Evolutionary conservation across 2,329 filamentous ascomycete genomes (phyloP), one percentile per base, ranked within the genome.

Genomic region (Cyphellophora attinorum): DNA sequence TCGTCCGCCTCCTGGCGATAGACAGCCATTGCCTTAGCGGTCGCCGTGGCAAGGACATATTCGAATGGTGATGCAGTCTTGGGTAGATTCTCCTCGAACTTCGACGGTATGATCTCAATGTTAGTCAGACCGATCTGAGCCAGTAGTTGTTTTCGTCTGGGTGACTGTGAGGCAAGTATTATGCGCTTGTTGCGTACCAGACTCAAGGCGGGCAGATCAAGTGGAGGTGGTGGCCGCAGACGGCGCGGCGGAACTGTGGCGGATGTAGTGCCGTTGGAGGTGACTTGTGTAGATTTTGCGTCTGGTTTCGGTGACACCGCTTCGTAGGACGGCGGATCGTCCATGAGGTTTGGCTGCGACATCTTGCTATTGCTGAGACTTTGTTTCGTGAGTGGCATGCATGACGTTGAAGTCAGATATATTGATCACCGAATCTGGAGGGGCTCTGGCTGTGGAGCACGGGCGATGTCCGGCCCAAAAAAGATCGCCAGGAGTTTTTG

Each of bases 121-220:
- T 86, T 79, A 3, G 68, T 72, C 8, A 96, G 74, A 46, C 88
- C 86, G 40, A 95, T 72, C 72, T 88, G 57, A 34, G 58, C 74
- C 27, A 98, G 74, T 6, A 98, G 75, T 44, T 84, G 79, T 58
- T 79, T 82, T 35, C 91, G 74, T 29, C 91, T 73, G 0, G 91
- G 91, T 2, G 88, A 95, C 13, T 82, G 77, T 2, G 88, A 95
- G 34, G 91, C 91, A 17, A 98, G 79, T 47, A 98, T 83, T 5
- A 94, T 77, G 45, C 89, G 73, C 58, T 83, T 85, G 35, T 73
- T 73, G 52, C 81, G 78, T 45, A 98, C 74, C 51, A 79, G 68
- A 50, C 74, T 74, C 39, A 98, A 66, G 37, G 86, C 79, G 11
- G 89, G 88, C 12, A 96, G 70, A 41, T 85, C 72, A 42, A 96